Evolutionary conservation across 352 stramenopile species (phyloP).

Genomic region (Aphanomyces cochlioides): DNA sequence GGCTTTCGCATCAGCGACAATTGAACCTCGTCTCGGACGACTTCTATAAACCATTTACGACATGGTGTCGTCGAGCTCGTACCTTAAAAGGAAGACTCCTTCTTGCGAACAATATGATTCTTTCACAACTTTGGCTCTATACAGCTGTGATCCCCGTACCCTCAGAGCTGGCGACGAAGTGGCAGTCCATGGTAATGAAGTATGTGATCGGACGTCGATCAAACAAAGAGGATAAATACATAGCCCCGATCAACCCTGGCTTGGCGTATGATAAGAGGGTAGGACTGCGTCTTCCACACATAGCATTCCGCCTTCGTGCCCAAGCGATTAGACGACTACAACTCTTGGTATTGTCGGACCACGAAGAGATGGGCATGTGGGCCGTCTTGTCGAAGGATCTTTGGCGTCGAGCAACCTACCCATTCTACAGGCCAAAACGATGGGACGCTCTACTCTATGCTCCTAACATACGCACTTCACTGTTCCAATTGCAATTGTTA

Average conservation of each 20-base stretch:
- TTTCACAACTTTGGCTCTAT: slow-evolving; percentile 2
- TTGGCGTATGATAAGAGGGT: background rate
- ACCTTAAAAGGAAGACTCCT: background rate
- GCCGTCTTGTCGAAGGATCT: background rate
- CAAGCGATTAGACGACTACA: background rate
- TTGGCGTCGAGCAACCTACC: background rate
- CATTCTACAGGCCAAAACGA: background rate
- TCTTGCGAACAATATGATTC: slow-evolving; percentile 10
- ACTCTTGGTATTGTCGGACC: background rate
- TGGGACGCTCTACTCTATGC: background rate
- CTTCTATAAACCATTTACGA: slow-evolving; percentile 27
- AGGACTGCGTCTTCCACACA: background rate
- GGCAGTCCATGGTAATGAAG: slow-evolving; percentile 3
- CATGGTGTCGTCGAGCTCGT: background rate
- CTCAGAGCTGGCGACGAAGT: background rate
- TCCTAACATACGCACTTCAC: background rate
- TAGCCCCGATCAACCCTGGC: background rate
- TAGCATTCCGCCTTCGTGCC: background rate
- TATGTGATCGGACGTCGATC: background rate
- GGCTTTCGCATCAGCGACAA: slow-evolving; percentile 16
- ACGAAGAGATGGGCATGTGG: background rate
- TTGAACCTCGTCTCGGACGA: slow-evolving; percentile 31
- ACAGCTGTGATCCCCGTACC: slow-evolving; percentile 9
- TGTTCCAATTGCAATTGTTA: background rate
- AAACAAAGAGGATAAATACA: background rate